phyloP scores from a whole-genome alignment of 371 early-diverging fungal species.

The Circinella minor region DNA sequence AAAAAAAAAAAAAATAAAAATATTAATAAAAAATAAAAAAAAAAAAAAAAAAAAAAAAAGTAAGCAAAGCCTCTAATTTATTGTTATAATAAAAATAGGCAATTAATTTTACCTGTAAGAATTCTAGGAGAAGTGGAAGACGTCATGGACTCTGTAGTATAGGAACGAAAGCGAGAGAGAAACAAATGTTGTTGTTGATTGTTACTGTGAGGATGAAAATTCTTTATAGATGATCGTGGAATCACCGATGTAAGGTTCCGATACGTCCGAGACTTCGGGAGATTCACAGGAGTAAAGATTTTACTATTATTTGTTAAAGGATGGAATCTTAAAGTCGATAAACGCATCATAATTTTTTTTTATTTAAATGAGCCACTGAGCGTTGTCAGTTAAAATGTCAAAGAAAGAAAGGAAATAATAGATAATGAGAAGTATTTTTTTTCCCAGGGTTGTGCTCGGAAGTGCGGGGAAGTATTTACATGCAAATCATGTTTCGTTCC shows the following conservation, averaged over 20 bases:
- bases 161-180: slow-evolving; percentile 1
- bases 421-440: too few species aligned
- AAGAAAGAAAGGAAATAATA: too few species aligned
- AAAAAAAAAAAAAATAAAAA: neutral
- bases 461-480: too few species aligned
- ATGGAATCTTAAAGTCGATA: neutral
- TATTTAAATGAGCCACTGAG: too few species aligned
- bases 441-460: too few species aligned
- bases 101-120: slow-evolving; percentile 1
- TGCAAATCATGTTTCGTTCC: too few species aligned
- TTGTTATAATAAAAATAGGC: neutral
- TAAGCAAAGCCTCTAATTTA: neutral
- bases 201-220: neutral
- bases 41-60: too few species aligned
- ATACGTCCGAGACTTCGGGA: slow-evolving; percentile 1
- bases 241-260: neutral
- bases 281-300: neutral
- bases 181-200: neutral
- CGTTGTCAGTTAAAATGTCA: too few species aligned
- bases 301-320: neutral
- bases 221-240: neutral
- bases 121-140: neutral
- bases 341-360: neutral
- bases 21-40: neutral
- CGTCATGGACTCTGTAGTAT: slow-evolving; percentile 1